Conservation (phyloP, 2,329 filamentous ascomycete species). For the Cercospora canescens region DNA sequence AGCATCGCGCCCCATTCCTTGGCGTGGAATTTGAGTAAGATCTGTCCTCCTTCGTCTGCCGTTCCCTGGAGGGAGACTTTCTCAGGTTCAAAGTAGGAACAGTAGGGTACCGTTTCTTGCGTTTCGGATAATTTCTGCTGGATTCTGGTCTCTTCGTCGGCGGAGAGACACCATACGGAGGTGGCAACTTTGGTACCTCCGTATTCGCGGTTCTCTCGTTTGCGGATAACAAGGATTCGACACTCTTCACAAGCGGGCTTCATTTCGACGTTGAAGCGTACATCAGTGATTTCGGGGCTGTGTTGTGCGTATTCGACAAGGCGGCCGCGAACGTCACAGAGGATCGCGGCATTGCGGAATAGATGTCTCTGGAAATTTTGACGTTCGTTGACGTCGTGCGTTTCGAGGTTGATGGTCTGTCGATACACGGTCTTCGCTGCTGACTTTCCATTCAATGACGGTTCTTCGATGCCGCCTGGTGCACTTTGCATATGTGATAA, state of each 20-base stretch:
- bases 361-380: slow-evolving; percentile 42
- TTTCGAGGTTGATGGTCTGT: slow-evolving; percentile 5
- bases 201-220: slow-evolving; percentile 40
- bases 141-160: slow-evolving; percentile 44
- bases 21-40: slow-evolving; percentile 43
- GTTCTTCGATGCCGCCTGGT: slow-evolving; percentile 13
- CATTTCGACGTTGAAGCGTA: slow-evolving; percentile 43
- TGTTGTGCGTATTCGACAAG: slow-evolving; percentile 45
- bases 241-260: slow-evolving; percentile 39
- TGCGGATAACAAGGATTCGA: slow-evolving; percentile 46
- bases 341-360: slow-evolving; percentile 45
- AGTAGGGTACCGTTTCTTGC: slow-evolving; percentile 46
- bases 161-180: slow-evolving; percentile 47
- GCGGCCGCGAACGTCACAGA: slow-evolving; percentile 45
- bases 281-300: slow-evolving; percentile 37
- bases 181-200: slow-evolving; percentile 42
- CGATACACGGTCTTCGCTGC: slow-evolving; percentile 1
- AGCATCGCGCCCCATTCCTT: slow-evolving; percentile 37
- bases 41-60: slow-evolving; percentile 28
- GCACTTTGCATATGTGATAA: slow-evolving; percentile 15
- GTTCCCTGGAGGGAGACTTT: slow-evolving; percentile 43
- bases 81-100: slow-evolving; percentile 46
- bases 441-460: slow-evolving; percentile 15
- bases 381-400: slow-evolving; percentile 5
- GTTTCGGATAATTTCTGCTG: slow-evolving; percentile 46